Evolutionary conservation across 352 stramenopile species (phyloP).

Genomic region (Phytophthora cactorum): DNA sequence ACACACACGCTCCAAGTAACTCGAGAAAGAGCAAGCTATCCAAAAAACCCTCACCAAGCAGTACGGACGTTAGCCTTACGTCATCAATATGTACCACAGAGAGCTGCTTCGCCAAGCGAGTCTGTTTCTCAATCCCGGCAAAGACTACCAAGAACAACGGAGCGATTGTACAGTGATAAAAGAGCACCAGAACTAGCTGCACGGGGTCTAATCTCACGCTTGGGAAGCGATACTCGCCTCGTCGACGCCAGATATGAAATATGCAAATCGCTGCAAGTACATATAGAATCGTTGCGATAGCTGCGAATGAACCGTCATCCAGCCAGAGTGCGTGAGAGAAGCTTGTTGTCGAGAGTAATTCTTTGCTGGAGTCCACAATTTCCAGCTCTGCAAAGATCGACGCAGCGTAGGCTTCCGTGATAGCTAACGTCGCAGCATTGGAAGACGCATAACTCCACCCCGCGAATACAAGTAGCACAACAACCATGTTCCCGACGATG

Average conservation of each 20-base stretch:
- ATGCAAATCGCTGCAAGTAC: slow-evolving; percentile 28
- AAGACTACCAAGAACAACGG: slow-evolving; percentile 46
- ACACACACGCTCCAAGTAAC: slow-evolving; percentile 43
- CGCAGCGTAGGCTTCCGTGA: slow-evolving; percentile 22
- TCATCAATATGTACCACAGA: slow-evolving; percentile 19
- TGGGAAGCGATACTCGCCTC: slow-evolving; percentile 41
- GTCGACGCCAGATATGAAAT: slow-evolving; percentile 36
- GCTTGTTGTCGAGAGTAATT: slow-evolving; percentile 2
- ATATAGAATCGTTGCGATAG: slow-evolving; percentile 37
- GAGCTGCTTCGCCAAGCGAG: slow-evolving; percentile 20
- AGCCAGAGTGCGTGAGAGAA: slow-evolving; percentile 34
- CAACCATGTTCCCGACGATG: slow-evolving; percentile 43
- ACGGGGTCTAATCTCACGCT: slow-evolving; percentile 43
- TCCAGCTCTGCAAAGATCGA: slow-evolving; percentile 20
- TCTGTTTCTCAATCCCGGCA: slow-evolving; percentile 46
- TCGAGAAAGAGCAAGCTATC: slow-evolving; percentile 56
- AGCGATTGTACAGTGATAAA: slow-evolving; percentile 48
- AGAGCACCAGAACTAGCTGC: slow-evolving; percentile 53
- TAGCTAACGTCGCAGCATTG: slow-evolving; percentile 23
- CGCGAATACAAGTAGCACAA: slow-evolving; percentile 33
- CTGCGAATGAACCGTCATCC: slow-evolving; percentile 28
- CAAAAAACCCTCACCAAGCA: slow-evolving; percentile 48
- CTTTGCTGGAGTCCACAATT: neutral
- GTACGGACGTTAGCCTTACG: slow-evolving; percentile 12
- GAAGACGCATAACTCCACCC: slow-evolving; percentile 32